Evolutionary conservation across 345 rosid genomes (phyloP), one percentile per base, ranked within the genome.

Genomic region (Ceriops tagal): DNA sequence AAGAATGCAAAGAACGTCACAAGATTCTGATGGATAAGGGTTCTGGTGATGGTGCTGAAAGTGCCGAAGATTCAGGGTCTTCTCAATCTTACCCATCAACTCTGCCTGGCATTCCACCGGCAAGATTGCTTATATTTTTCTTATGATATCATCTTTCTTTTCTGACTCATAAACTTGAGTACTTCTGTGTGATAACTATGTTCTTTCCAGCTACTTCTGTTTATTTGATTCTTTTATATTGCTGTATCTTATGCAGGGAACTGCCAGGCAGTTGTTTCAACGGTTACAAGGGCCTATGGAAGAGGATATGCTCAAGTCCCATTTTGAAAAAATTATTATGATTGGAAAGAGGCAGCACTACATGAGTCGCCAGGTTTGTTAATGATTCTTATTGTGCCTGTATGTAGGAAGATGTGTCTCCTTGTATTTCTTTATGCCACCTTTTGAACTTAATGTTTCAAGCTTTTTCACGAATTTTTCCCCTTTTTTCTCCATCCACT

Each of bases 71-170:
- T 82, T 96, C 97, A 49, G 97, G 98, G 64, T 87, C 95, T 74
- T 96, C 96, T 70, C 98, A 89, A 85, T 82, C 99, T 77, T 96
- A 96, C 79, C 99, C 99, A 62, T 95, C 99, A 72, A 90, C 98
- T 68, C 83, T 96, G 78, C 99, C 99, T 75, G 99, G 99, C 84
- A 96, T 96, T 53, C 99, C 99, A 5, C 90, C 90, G 98, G 99
- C 84, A 77, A 70, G 73, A 62, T 58, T 62, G 68, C 63, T 32
- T 63, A 16, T 58, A 32, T 35, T 65, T 60, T 61, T 63, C 34
- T 56, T 58, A 60, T 39, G 57, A 18, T 80, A 21, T 56, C 59
- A 4, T 56, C 16, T 56, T 30, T 69, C 24, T 3, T 28, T 9
- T n/a, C 24, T 52, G n/a, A 57, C 4, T 46, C 47, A 13, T 53